Evolutionary conservation across 2,329 filamentous ascomycete species (phyloP).

Genomic region (Hymenoscyphus linearis): DNA sequence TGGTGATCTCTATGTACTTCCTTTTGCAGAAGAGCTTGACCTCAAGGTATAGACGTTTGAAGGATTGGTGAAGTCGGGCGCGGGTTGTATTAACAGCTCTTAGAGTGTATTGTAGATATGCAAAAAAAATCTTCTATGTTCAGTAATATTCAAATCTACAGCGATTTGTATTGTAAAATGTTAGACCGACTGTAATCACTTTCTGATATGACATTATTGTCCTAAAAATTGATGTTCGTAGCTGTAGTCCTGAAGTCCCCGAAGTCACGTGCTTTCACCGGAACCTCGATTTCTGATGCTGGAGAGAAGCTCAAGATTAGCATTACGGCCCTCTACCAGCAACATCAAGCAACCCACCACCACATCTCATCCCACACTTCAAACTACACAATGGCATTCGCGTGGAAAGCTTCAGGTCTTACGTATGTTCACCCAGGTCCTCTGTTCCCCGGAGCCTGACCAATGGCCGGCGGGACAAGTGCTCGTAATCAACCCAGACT

Average conservation of each 20-base stretch:
- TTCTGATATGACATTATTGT: background rate
- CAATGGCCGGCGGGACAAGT: background rate
- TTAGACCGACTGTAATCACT: background rate
- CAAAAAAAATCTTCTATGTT: slow-evolving; percentile 21
- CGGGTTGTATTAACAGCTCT: slow-evolving; percentile 34
- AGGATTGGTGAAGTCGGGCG: slow-evolving; percentile 13
- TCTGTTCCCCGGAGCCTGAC: background rate
- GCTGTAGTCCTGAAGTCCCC: background rate
- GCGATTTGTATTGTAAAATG: background rate
- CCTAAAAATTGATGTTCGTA: background rate
- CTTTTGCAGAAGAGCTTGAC: slow-evolving; percentile 90
- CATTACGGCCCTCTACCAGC: slow-evolving; percentile 8
- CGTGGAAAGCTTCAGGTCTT: slow-evolving; percentile 97
- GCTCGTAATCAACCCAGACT: slow-evolving; percentile 18
- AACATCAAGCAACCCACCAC: slow-evolving; percentile 13
- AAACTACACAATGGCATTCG: slow-evolving; percentile 68
- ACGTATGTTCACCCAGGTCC: slow-evolving; percentile 37
- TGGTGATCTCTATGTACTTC: slow-evolving; percentile 85
- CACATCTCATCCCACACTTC: slow-evolving; percentile 20
- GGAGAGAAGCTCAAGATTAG: background rate
- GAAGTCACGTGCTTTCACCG: background rate
- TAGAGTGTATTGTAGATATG: slow-evolving; percentile 35
- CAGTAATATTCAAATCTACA: background rate
- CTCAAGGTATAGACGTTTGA: slow-evolving; percentile 74
- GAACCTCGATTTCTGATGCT: slow-evolving; percentile 5